A percentile compares a stretch with the other conserved stretches of the same genome.
Evolutionary conservation across 2,329 filamentous ascomycete species (phyloP).

Genomic region (Colletotrichum endophyticum): DNA sequence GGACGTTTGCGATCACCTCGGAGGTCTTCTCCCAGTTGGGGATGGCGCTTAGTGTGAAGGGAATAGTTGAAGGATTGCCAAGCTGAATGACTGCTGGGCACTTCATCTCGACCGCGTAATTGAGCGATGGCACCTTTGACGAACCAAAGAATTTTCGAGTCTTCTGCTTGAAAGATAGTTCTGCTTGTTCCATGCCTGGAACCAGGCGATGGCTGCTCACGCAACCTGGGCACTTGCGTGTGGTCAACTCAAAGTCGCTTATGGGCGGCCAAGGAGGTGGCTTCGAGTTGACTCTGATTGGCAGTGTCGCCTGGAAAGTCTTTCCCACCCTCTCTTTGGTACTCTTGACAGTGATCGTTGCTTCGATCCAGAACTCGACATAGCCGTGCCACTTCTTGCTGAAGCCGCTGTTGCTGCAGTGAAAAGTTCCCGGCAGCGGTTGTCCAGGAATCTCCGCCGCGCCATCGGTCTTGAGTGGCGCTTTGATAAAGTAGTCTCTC

Average conservation of each 20-base stretch:
- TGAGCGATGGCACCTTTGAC: slow-evolving; percentile 34
- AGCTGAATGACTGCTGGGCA: neutral
- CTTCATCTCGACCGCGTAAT: slow-evolving; percentile 18
- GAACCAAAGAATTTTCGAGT: slow-evolving; percentile 33
- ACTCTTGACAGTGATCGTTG: slow-evolving; percentile 23
- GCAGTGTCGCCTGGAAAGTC: neutral
- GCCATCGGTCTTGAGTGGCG: neutral
- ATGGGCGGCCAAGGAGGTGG: neutral
- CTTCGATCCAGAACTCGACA: slow-evolving; percentile 40
- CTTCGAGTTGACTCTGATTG: neutral
- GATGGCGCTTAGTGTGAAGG: neutral
- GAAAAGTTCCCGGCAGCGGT: slow-evolving; percentile 22
- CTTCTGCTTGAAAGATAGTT: slow-evolving; percentile 36
- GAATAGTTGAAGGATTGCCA: neutral
- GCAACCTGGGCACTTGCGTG: neutral
- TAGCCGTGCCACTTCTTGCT: slow-evolving; percentile 24
- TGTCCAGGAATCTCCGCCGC: neutral
- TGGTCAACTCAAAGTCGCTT: neutral
- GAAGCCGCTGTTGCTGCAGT: neutral
- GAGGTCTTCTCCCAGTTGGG: neutral
- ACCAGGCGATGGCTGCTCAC: neutral
- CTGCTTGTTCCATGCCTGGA: slow-evolving; percentile 22
- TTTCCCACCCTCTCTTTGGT: slow-evolving; percentile 24
- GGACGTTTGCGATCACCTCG: neutral
- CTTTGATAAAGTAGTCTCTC: neutral